These are phyloP conservation scores for Galeopsis tetrahit DNA, from an alignment of 257 asterid genomes.

Conservation along the genomic window DNA sequence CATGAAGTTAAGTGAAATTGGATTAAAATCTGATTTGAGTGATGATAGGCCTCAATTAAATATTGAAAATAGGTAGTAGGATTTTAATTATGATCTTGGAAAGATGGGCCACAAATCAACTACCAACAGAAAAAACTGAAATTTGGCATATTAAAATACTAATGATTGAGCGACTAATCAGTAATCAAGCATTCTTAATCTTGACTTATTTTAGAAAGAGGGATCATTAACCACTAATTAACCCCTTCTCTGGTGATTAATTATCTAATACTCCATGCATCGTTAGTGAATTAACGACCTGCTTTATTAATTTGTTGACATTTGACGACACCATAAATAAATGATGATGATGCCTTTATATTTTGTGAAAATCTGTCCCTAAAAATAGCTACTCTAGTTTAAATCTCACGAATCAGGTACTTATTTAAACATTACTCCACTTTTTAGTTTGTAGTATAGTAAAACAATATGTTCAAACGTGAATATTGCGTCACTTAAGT, in stretches of 20 bases:
- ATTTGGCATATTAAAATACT: neutral
- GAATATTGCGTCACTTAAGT: no score
- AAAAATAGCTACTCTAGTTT: no score
- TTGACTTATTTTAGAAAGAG: conserved; percentile 17
- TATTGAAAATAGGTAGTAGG: neutral
- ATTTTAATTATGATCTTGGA: neutral
- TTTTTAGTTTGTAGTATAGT: no score
- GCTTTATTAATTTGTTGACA: no score
- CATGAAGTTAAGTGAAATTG: no score
- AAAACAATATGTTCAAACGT: no score
- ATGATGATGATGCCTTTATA: no score
- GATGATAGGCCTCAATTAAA: neutral
- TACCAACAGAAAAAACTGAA: conserved; percentile 37
- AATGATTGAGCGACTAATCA: conserved; percentile 34
- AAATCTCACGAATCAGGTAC: no score
- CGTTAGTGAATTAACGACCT: neutral
- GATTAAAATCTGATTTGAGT: no score
- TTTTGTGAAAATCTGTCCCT: no score
- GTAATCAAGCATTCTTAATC: conserved; percentile 26
- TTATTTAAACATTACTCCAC: no score
- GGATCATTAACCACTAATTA: conserved; percentile 30
- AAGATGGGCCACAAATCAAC: conserved; percentile 23
- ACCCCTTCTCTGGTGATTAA: neutral
- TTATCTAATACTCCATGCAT: neutral
- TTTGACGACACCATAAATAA: no score